A percentile compares a stretch with the other conserved stretches of the same genome.
phyloP scores from a whole-genome alignment of 345 rosid genomes.

The Citrus hindsii region DNA sequence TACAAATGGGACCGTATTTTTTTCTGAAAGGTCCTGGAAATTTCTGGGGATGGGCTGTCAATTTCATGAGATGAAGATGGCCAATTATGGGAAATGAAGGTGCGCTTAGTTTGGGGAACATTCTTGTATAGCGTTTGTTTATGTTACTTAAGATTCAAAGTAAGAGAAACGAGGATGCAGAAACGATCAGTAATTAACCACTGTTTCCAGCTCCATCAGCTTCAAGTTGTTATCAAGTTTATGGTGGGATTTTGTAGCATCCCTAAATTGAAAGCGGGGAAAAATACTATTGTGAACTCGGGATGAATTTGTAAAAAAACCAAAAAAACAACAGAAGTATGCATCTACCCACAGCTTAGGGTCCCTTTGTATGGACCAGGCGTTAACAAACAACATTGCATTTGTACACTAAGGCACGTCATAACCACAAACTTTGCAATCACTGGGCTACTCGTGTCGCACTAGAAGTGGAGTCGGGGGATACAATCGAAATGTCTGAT shows the following conservation, averaged over 20 bases:
- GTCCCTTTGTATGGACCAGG: constrained; percentile 28
- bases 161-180: neutral
- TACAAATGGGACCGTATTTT: constrained; percentile 9
- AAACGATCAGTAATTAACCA: neutral
- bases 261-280: too few species aligned
- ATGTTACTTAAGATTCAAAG: neutral
- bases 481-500: constrained; percentile 19
- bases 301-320: too few species aligned
- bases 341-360: constrained; percentile 32
- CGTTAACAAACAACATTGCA: constrained; percentile 20
- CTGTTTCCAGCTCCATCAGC: too few species aligned
- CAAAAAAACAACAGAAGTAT: too few species aligned
- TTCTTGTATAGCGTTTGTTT: constrained; percentile 4
- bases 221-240: too few species aligned
- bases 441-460: constrained; percentile 22
- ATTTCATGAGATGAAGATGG: constrained; percentile 33
- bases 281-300: too few species aligned
- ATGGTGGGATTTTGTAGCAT: too few species aligned
- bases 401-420: constrained; percentile 14
- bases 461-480: constrained; percentile 28
- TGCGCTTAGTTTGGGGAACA: constrained; percentile 17
- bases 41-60: constrained; percentile 11
- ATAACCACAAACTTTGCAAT: constrained; percentile 24
- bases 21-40: constrained; percentile 11
- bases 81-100: constrained; percentile 27